phyloP scores from a whole-genome alignment of 225 moss, liverwort and hornwort genomes.

The Ulota crispa region DNA sequence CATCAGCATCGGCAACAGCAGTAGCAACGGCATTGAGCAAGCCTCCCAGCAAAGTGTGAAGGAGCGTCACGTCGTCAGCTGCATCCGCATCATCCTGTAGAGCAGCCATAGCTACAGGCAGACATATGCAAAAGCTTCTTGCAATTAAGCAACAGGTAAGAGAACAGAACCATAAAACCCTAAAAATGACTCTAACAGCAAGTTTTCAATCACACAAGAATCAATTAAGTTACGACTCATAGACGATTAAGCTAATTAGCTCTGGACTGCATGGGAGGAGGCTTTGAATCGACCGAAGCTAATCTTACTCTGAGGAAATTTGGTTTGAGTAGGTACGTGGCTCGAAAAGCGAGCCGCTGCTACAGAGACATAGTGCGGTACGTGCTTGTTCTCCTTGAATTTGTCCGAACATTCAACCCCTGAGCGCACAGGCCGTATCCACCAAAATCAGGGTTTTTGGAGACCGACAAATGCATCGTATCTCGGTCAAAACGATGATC shows the following conservation, averaged over 20 bases:
- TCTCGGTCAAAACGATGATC: no score
- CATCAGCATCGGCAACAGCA: conserved; percentile 43
- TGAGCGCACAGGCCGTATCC: no score
- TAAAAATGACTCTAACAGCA: neutral
- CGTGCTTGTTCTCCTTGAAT: no score
- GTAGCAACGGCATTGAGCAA: conserved; percentile 50
- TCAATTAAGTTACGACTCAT: neutral
- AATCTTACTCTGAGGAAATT: no score
- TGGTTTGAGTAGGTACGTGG: no score
- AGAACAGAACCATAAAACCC: conserved; percentile 7
- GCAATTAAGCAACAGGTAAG: neutral
- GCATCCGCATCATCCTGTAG: conserved; percentile 14
- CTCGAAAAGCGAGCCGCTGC: no score
- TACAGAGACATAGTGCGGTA: no score
- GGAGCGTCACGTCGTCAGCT: conserved; percentile 22
- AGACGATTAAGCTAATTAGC: neutral
- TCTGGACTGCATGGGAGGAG: no score
- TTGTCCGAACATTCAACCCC: no score
- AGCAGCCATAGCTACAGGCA: conserved; percentile 37
- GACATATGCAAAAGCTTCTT: neutral
- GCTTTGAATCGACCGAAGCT: no score
- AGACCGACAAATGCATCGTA: no score
- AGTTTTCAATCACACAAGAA: neutral
- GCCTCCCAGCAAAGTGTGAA: conserved; percentile 43
- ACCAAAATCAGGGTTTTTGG: no score